phyloP scores from a whole-genome alignment of 164 flowering plant species.

The Aristolochia contorta region DNA sequence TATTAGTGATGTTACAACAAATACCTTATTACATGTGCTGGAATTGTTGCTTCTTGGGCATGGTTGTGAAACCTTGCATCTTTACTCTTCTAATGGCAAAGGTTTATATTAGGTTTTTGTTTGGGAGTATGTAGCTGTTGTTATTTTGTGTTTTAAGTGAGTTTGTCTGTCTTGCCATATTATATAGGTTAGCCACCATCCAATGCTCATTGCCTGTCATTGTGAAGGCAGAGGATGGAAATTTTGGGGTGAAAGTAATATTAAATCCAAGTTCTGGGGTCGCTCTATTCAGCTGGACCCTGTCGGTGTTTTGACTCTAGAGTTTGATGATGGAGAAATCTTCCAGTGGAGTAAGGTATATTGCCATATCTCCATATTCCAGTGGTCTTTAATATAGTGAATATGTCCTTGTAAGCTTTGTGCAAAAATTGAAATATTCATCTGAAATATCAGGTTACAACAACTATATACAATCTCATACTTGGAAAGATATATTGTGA shows the following conservation, averaged over 20 bases:
- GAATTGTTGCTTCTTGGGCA: no score
- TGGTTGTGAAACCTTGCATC: no score
- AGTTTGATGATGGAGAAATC: conserved; percentile 93
- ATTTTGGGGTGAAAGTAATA: conserved; percentile 86
- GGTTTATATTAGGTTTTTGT: no score
- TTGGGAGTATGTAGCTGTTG: no score
- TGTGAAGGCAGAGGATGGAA: conserved; percentile 99
- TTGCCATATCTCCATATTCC: neutral
- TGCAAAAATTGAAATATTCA: neutral
- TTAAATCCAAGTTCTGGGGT: conserved; percentile 84
- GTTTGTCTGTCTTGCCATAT: conserved; percentile 1
- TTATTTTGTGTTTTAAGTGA: neutral
- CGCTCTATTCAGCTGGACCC: conserved; percentile 94
- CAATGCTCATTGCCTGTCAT: conserved; percentile 89
- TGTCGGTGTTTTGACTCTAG: conserved; percentile 67
- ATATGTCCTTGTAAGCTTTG: neutral
- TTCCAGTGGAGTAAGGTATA: conserved; percentile 96
- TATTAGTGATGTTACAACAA: no score
- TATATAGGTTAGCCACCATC: conserved; percentile 92
- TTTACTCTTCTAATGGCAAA: no score
- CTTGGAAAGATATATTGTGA: conserved; percentile 84
- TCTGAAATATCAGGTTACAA: conserved; percentile 58
- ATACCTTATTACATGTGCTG: no score
- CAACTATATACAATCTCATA: conserved; percentile 72
- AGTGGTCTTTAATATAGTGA: neutral